Evolutionary conservation across 2,329 filamentous ascomycete genomes (phyloP).

Genomic region (Claviceps purpurea): DNA sequence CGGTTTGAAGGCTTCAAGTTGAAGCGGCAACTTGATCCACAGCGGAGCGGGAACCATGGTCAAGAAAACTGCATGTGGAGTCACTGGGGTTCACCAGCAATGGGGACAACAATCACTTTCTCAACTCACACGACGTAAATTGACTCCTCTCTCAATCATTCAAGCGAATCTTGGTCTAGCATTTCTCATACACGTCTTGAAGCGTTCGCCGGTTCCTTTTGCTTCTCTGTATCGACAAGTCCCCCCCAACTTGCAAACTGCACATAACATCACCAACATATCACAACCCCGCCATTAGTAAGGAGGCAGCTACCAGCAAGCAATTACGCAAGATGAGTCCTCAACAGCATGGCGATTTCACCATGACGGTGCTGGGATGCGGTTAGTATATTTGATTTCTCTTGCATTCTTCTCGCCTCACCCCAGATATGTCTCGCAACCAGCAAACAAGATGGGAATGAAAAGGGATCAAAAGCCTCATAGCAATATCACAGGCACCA

Average conservation of each 20-base stretch:
- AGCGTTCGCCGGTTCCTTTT: background rate
- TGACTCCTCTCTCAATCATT: background rate
- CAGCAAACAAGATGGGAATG: background rate
- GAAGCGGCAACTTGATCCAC: too few species aligned
- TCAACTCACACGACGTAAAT: background rate
- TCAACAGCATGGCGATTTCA: constrained; percentile 39
- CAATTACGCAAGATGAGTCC: constrained; percentile 4
- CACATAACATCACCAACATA: background rate
- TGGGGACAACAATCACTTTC: background rate
- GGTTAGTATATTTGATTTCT: constrained; percentile 36
- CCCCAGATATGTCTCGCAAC: background rate
- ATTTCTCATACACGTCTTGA: background rate
- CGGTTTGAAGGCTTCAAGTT: too few species aligned
- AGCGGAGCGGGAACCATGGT: too few species aligned
- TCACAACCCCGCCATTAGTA: background rate
- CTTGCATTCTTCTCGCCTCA: background rate
- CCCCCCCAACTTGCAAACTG: background rate
- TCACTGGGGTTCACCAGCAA: too few species aligned
- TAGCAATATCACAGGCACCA: constrained; percentile 43
- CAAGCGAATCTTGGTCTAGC: background rate
- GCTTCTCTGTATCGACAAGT: background rate
- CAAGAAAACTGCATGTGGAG: too few species aligned
- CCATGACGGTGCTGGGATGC: constrained; percentile 69
- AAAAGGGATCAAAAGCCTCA: background rate
- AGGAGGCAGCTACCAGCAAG: background rate